Base-by-base conservation (phyloP, 108 stramenopile genomes). In the Epithemia pelagica region DNA sequence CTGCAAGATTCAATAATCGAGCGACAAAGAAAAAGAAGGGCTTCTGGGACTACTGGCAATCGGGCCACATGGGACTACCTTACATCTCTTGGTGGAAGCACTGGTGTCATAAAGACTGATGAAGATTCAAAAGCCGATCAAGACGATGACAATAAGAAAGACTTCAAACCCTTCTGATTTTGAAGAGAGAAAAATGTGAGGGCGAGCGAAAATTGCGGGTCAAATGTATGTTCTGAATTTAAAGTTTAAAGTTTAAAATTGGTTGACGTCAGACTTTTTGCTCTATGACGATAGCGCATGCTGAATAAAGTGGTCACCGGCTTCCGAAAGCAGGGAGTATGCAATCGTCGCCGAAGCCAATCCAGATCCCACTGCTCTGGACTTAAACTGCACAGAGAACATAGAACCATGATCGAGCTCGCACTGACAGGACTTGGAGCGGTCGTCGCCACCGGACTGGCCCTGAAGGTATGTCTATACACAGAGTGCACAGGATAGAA, bases 1-100 rank as follows among this genome's bases (percentile, higher is more conserved):
- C 65, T 93, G 29, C 83, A 90, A 66, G 63, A 83, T 46, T 69
- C 77, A 15, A 74, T 92, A n/a, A 76, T 70, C 26, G 84, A 75
- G 21, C 71, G 82, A 27, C 89, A 90, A 59, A 32, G 29, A 0
- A 28, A 56, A 32, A 70, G 82, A 18, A 58, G 63, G 46, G 18
- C 19, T 25, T 32, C 46, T 25, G 77, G 72, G 8, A 52, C 28
- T 5, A 61, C 62, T 33, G 82, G 82, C 29, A 78, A 78, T 61
- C 63, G 72, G 22, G 54, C 59, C 15, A 62, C 77, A 21, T 65
- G 59, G 58, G 69, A 78, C 32, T 82, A 82, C 65, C 66, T 82
- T 2, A 37, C 24, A 24, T 51, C 32, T 51, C 62, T 63, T 23
- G 32, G 62, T 37, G 59, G 59, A 19, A 27, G 8, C 37, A 46